Percentiles rank a stretch among this genome's conserved stretches.
These are phyloP conservation scores for Candida lessepsii DNA, from an alignment of 805 yeast species.

Conservation along the genomic window DNA sequence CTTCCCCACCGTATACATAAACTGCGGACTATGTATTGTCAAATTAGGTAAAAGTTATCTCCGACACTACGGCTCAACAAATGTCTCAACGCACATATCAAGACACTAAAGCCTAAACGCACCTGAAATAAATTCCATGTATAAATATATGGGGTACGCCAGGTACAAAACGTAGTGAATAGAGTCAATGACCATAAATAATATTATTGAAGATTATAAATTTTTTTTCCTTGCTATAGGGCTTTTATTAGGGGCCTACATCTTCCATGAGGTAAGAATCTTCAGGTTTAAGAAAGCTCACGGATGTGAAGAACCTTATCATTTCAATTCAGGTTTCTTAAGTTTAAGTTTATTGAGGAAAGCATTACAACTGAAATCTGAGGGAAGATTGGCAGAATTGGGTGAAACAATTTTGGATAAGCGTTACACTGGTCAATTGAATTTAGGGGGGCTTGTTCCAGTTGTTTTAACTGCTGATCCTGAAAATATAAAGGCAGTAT, in stretches of 20 bases:
- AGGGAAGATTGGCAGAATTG: constrained; percentile 27
- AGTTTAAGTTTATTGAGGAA: constrained; percentile 11
- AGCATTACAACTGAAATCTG: constrained; percentile 16
- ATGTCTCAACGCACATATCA: no score
- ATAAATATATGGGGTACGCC: no score
- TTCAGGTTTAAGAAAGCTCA: constrained; percentile 16
- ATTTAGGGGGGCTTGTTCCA: constrained; percentile 20
- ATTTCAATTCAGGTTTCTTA: constrained; percentile 6
- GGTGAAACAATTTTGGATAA: constrained; percentile 13
- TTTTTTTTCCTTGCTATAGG: constrained; percentile 4
- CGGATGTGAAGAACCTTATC: constrained; percentile 19
- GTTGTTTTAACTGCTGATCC: constrained; percentile 31
- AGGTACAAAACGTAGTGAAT: no score
- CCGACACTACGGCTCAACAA: no score
- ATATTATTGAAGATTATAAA: constrained; percentile 2
- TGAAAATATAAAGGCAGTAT: constrained; percentile 36
- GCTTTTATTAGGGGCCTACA: constrained; percentile 1
- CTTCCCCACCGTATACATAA: no score
- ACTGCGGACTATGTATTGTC: no score
- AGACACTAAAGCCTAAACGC: no score
- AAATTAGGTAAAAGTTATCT: no score
- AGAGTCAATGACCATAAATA: no score
- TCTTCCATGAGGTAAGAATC: neutral
- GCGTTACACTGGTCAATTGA: constrained; percentile 15
- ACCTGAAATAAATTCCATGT: no score